Conservation (phyloP, 768 basidiomycete species). For the Boletus rubescentipes region DNA sequence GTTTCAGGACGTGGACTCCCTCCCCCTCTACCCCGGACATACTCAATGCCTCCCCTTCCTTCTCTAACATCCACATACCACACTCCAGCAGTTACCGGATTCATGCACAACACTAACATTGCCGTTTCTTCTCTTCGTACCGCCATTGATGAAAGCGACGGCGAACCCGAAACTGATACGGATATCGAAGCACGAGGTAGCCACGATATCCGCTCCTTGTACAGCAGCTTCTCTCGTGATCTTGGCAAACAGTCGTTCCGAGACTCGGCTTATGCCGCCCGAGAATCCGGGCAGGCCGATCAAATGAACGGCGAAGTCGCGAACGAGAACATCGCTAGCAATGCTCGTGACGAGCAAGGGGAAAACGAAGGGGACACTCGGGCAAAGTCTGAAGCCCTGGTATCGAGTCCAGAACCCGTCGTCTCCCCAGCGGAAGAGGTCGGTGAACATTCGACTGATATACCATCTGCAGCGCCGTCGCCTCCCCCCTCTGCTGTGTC, state of each 20-base stretch:
- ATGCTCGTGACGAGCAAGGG: conserved; percentile 13
- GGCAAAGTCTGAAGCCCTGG: conserved; percentile 17
- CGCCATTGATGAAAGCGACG: conserved; percentile 36
- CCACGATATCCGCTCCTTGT: conserved; percentile 32
- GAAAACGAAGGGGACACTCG: conserved; percentile 3
- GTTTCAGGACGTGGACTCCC: conserved; percentile 31
- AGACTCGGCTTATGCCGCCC: conserved; percentile 23
- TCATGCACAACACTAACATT: conserved; percentile 37
- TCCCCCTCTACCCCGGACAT: conserved; percentile 33
- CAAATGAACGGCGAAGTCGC: conserved; percentile 23
- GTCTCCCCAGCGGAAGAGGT: conserved; percentile 24
- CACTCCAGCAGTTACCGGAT: conserved; percentile 24
- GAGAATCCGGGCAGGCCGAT: conserved; percentile 22
- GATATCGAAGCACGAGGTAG: conserved; percentile 28
- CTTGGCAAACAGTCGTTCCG: conserved; percentile 28
- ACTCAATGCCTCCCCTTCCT: conserved; percentile 32
- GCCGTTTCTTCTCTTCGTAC: conserved; percentile 37
- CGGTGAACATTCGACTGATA: conserved; percentile 19
- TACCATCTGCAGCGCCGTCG: conserved; percentile 30
- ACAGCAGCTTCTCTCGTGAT: conserved; percentile 35
- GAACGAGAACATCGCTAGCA: conserved; percentile 11
- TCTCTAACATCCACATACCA: conserved; percentile 31
- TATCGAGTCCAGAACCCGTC: conserved; percentile 17
- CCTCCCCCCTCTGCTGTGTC: conserved; percentile 34
- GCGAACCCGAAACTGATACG: conserved; percentile 34